Percentiles rank a stretch among this genome's conserved stretches.
These are phyloP conservation scores for Diplogelasinospora grovesii DNA, from an alignment of 495 filamentous ascomycete species.

Conservation along the genomic window DNA sequence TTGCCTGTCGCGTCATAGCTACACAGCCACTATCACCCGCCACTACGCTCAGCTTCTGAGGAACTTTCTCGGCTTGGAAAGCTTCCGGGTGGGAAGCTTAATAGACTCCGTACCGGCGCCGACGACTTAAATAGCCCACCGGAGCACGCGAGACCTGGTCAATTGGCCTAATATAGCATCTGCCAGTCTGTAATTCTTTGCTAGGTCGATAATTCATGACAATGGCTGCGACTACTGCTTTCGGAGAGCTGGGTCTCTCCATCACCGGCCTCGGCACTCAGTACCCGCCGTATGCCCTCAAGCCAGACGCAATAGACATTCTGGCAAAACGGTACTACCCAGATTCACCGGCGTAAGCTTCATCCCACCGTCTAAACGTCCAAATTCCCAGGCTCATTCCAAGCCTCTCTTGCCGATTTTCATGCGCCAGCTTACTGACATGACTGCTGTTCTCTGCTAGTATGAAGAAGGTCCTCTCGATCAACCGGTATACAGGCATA, in stretches of 20 bases:
- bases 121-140: no score
- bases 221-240: conserved; percentile 18
- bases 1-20: not conserved
- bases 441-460: conserved; percentile 24
- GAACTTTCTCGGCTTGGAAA: no score
- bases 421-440: no score
- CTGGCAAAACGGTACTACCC: conserved; percentile 43
- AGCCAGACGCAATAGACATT: conserved; percentile 31
- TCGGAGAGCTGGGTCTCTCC: conserved; percentile 40
- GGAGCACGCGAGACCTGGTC: not conserved
- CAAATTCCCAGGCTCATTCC: no score
- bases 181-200: not conserved
- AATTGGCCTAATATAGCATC: conserved; percentile 10
- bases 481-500: conserved; percentile 60
- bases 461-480: conserved; percentile 51
- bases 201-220: not conserved
- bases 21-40: not conserved
- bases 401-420: no score
- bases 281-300: conserved; percentile 44
- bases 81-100: no score
- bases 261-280: conserved; percentile 43
- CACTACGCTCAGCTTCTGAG: not conserved
- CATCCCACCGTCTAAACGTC: no score
- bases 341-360: conserved; percentile 42
- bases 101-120: no score